phyloP scores from a whole-genome alignment of 2,329 filamentous ascomycete genomes.

The Microsporum audouinii region DNA sequence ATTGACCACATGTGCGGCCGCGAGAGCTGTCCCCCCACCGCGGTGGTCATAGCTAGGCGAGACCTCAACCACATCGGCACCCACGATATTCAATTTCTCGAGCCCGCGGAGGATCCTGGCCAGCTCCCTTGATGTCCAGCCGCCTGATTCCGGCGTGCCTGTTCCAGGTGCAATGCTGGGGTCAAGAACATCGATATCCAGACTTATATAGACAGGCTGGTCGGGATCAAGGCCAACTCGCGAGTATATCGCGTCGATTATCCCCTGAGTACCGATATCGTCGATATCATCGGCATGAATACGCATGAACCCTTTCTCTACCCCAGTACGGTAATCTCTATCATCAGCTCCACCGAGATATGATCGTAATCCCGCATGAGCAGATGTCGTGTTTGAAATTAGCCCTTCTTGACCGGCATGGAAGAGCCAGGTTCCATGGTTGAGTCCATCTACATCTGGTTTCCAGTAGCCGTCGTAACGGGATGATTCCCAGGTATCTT shows the following conservation, averaged over 20 bases:
- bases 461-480: conserved; percentile 67
- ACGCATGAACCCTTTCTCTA: conserved; percentile 64
- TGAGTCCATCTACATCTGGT: conserved; percentile 61
- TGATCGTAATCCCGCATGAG: conserved; percentile 75
- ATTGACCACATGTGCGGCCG: conserved; percentile 71
- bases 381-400: conserved; percentile 59
- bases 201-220: conserved; percentile 66
- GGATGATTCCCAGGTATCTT: conserved; percentile 74
- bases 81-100: conserved; percentile 70
- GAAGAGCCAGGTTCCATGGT: conserved; percentile 88
- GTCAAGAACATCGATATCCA: conserved; percentile 74
- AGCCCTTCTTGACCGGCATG: conserved; percentile 70
- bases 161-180: conserved; percentile 61
- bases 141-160: conserved; percentile 79
- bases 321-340: conserved; percentile 60
- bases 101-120: conserved; percentile 73
- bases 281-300: conserved; percentile 82
- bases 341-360: conserved; percentile 56
- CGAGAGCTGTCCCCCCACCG: conserved; percentile 70
- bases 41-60: conserved; percentile 71
- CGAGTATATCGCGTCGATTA: conserved; percentile 59
- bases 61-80: conserved; percentile 83
- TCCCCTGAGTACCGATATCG: conserved; percentile 59
- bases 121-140: conserved; percentile 81
- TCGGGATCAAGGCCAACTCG: conserved; percentile 54